Evolutionary conservation across 306 rosid species (phyloP), one percentile per base, ranked within the genome.

Genomic region (Vicia faba): DNA sequence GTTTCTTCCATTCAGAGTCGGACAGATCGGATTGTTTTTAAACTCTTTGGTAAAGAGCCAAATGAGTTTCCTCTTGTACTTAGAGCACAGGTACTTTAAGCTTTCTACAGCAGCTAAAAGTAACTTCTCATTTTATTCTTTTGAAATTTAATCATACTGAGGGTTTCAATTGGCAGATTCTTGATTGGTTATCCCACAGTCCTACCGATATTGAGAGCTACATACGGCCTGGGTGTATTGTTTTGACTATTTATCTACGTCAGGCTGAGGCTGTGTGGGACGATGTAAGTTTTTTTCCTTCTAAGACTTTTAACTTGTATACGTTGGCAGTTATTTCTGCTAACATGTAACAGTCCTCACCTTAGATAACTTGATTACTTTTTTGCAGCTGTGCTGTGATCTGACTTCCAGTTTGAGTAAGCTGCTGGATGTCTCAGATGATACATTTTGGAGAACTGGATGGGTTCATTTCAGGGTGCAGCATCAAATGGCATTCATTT

Each of bases 121-220:
- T 57, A 40, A 58, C 68, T 57, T 16, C 49, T 39, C 61, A 53
- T 77, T 73, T 57, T 63, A 61, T 64, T 76, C 55, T 54, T 39
- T 31, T 44, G 39, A 57, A 62, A 13, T 68, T 54, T 73, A 43
- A 63, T 66, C 59, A 19, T 26, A 46, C 39, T n/a, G 50, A n/a
- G 11, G 65, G 49, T 75, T 71, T 80, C 78, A 64, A 69, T 73
- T 70, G 71, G 55, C 84, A 91, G 97, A 81, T 91, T 78, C 87
- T 91, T 39, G 82, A 86, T 77, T 91, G 97, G 97, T 71, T 91
- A 78, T 86, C 93, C 13, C 91, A 84, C 61, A 83, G 93, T 71
- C 97, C 97, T 54, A 80, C 88, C 9, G 93, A 91, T 61, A 88
- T 91, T 19, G 97, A 91, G 79, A 88, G 97, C 87, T 91, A 91